Base-by-base conservation (phyloP, 208 protist species). In the Crithidia mellificae region DNA sequence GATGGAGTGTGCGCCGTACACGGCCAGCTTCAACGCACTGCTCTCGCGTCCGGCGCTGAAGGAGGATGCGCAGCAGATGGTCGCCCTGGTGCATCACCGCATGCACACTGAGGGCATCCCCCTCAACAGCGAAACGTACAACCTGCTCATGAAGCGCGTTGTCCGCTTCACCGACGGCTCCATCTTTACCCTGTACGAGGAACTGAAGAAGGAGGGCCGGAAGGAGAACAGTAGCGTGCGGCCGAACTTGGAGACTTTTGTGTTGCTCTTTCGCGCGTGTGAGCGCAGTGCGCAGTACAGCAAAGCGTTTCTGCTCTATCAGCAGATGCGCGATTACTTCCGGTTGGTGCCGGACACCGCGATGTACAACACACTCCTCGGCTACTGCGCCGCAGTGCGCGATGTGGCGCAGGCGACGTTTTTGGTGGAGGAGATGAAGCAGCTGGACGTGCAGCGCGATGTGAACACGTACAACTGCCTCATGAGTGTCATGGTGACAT, bases 391-490 rank as follows among this genome's bases (percentile, higher is more conserved):
- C 0, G 88, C 90, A 7, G 81, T 88, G 25, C 53, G 80, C 12
- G 93, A 97, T 49, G 93, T 95, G 4, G 84, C 89, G 11, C 88
- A 95, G 84, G 93, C 93, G 17, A 77, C 75, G 17, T 94, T 93
- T 55, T 85, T 97, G 61, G 54, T 97, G 15, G 87, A 95, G 51
- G 93, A 96, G 67, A 97, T 97, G 93, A 87, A 91, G 52, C 52
- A 84, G n/a, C 63, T 85, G 27, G 57, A 71, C 9, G 81, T 95
- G 2, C 64, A 50, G 41, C 78, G 81, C 47, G 83, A 95, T 58
- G 82, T 88, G 17, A 91, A 94, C 76, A 97, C 93, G 44, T 97
- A 95, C 79, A 97, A 97, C 73, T 95, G 89, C 63, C 71, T 94
- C 44, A 94, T 97, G 83, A 94, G 87, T 68, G 83, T 89, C 19